These are phyloP conservation scores for Ogataea degrootiae DNA, from an alignment of 805 yeast genomes.

Conservation along the genomic window DNA sequence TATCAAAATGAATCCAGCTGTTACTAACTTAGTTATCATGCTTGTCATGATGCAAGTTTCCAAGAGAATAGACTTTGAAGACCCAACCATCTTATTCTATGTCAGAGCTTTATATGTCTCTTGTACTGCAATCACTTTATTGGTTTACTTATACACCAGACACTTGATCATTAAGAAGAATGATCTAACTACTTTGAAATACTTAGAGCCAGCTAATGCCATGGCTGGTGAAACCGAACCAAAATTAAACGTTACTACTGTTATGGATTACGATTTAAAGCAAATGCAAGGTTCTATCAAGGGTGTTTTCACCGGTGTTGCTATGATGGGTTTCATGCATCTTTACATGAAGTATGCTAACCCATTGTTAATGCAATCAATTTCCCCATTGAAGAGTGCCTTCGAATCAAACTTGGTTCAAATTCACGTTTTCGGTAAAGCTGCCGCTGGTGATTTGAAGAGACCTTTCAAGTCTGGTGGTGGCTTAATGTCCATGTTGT, in stretches of 20 bases:
- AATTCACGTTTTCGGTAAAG: conserved; percentile 79
- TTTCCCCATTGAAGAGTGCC: conserved; percentile 86
- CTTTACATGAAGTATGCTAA: conserved; percentile 95
- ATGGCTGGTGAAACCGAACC: conserved; percentile 71
- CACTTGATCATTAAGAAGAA: conserved; percentile 63
- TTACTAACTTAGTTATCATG: conserved; percentile 84
- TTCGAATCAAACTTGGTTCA: conserved; percentile 85
- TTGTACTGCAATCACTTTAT: conserved; percentile 61
- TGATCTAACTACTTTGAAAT: conserved; percentile 88
- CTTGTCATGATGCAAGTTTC: conserved; percentile 95
- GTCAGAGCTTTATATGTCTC: conserved; percentile 70
- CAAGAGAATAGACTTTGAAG: conserved; percentile 81
- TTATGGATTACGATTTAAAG: conserved; percentile 88
- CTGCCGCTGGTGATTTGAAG: conserved; percentile 86
- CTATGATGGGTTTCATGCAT: conserved; percentile 99
- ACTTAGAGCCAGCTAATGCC: conserved; percentile 78
- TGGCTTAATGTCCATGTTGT: conserved; percentile 60
- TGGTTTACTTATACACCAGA: conserved; percentile 63
- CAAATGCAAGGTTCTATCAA: conserved; percentile 79
- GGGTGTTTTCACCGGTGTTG: conserved; percentile 80
- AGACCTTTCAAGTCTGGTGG: conserved; percentile 90
- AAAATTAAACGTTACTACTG: conserved; percentile 82
- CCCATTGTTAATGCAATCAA: conserved; percentile 92
- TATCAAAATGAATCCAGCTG: conserved; percentile 72
- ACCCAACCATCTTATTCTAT: conserved; percentile 66